phyloP scores from a whole-genome alignment of 1,284 basidiomycete species.

The Mycena citricolor region DNA sequence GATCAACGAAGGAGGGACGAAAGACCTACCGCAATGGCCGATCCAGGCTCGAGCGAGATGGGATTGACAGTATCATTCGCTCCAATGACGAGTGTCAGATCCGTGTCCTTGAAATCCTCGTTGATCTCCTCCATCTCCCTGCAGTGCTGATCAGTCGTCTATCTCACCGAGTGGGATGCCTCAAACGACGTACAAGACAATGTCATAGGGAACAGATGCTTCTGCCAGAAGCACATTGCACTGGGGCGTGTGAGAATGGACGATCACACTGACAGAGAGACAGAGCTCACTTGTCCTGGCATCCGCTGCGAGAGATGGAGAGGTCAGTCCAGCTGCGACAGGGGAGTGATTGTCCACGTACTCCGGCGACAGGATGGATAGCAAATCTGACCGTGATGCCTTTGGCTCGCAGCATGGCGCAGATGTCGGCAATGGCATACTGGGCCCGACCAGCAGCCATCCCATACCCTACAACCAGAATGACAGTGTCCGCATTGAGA shows the following conservation, averaged over 20 bases:
- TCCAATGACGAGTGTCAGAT: constrained; percentile 81
- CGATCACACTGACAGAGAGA: not conserved
- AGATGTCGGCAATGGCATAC: constrained; percentile 83
- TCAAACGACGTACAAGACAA: constrained; percentile 49
- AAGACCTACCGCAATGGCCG: constrained; percentile 72
- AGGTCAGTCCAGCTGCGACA: not conserved
- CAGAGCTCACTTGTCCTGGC: constrained; percentile 40
- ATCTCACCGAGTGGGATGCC: constrained; percentile 29
- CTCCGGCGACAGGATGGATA: constrained; percentile 62
- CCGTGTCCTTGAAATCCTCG: constrained; percentile 82
- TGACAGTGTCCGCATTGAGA: constrained; percentile 78
- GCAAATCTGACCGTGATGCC: constrained; percentile 75
- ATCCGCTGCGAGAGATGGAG: constrained; percentile 45
- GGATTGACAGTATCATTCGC: constrained; percentile 92
- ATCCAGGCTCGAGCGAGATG: constrained; percentile 82
- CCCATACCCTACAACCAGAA: constrained; percentile 71
- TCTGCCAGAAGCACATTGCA: constrained; percentile 86
- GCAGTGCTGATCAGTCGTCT: not conserved
- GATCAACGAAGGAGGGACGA: constrained; percentile 1
- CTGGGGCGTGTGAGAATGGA: constrained; percentile 36
- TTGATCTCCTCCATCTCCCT: constrained; percentile 94
- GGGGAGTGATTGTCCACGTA: constrained; percentile 1
- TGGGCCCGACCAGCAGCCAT: constrained; percentile 91
- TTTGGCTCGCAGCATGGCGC: constrained; percentile 64
- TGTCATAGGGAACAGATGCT: constrained; percentile 86